A percentile compares a stretch with the other conserved stretches of the same genome.
Conservation (phyloP, 208 protist genomes). For the Trypanosoma vivax region DNA sequence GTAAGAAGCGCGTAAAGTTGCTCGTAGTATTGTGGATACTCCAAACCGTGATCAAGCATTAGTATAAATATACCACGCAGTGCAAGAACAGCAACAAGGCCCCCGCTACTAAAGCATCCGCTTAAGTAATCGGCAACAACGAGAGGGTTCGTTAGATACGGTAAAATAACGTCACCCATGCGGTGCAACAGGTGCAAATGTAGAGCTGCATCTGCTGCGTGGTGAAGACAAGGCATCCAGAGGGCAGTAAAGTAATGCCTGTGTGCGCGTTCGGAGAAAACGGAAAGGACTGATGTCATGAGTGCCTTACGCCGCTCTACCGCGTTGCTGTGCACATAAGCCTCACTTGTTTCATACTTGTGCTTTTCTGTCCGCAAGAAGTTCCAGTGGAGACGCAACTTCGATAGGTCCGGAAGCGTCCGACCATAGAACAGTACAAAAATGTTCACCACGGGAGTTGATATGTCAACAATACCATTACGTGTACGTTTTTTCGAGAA, state of each 20-base stretch:
- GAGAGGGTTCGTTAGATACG: slow-evolving; percentile 76
- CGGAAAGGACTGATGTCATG: slow-evolving; percentile 56
- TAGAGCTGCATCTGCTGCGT: slow-evolving; percentile 40
- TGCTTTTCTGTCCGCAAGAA: slow-evolving; percentile 59
- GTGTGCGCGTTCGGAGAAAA: slow-evolving; percentile 80
- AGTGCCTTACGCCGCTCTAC: slow-evolving; percentile 61
- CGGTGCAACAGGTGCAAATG: slow-evolving; percentile 79
- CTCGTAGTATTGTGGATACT: slow-evolving; percentile 89
- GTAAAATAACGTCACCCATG: slow-evolving; percentile 65
- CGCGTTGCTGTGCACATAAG: slow-evolving; percentile 61
- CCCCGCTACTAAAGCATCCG: slow-evolving; percentile 77
- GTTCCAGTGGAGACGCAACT: slow-evolving; percentile 46
- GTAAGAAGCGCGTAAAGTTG: slow-evolving; percentile 87
- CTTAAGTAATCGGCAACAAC: slow-evolving; percentile 83
- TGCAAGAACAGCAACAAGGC: slow-evolving; percentile 78
- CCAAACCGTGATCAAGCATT: slow-evolving; percentile 85
- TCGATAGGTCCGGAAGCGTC: slow-evolving; percentile 36
- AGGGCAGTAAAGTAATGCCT: slow-evolving; percentile 75
- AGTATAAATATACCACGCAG: slow-evolving; percentile 84
- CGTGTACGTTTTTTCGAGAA: slow-evolving; percentile 38
- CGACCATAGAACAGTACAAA: slow-evolving; percentile 74
- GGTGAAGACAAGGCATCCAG: slow-evolving; percentile 69
- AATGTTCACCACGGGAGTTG: slow-evolving; percentile 42
- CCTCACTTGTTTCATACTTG: slow-evolving; percentile 45
- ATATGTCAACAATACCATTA: slow-evolving; percentile 1